These are phyloP conservation scores for Allium cepa DNA, from an alignment of 106 monocot genomes.

Conservation along the genomic window DNA sequence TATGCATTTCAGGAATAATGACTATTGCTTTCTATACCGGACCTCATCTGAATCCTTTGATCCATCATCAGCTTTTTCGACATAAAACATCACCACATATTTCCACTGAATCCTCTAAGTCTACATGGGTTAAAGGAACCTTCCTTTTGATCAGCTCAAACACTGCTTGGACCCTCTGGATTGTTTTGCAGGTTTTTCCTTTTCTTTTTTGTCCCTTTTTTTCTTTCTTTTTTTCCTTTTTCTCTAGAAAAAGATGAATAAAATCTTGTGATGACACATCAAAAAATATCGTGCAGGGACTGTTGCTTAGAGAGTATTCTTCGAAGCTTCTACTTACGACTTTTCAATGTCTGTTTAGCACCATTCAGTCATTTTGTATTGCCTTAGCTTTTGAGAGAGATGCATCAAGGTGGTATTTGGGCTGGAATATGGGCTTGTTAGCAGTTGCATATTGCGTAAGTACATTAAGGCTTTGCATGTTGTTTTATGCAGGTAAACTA, in stretches of 20 bases:
- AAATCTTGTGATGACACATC: neutral
- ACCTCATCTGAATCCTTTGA: constrained; percentile 17
- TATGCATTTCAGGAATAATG: constrained; percentile 37
- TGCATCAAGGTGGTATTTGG: constrained; percentile 29
- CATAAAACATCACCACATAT: neutral
- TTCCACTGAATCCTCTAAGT: neutral
- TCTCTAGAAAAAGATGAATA: neutral
- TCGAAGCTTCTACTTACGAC: constrained; percentile 42
- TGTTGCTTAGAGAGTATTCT: constrained; percentile 36
- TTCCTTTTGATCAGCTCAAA: constrained; percentile 24
- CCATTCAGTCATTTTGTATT: constrained; percentile 28
- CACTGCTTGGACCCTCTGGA: constrained; percentile 10
- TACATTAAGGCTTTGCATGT: neutral
- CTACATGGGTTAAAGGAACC: constrained; percentile 30
- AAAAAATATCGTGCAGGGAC: constrained; percentile 15
- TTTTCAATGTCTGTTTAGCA: constrained; percentile 32
- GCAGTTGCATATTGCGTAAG: constrained; percentile 41
- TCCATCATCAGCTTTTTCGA: constrained; percentile 14
- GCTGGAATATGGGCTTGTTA: constrained; percentile 26
- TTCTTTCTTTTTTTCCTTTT: neutral
- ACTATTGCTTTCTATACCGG: constrained; percentile 45
- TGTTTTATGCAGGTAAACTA: neutral
- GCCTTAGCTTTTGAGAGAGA: constrained; percentile 38
- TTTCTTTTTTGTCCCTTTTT: too few species aligned
- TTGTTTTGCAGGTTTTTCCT: constrained; percentile 9